These are phyloP conservation scores for Phytophthora cactorum DNA, from an alignment of 352 stramenopile genomes.

Conservation along the genomic window DNA sequence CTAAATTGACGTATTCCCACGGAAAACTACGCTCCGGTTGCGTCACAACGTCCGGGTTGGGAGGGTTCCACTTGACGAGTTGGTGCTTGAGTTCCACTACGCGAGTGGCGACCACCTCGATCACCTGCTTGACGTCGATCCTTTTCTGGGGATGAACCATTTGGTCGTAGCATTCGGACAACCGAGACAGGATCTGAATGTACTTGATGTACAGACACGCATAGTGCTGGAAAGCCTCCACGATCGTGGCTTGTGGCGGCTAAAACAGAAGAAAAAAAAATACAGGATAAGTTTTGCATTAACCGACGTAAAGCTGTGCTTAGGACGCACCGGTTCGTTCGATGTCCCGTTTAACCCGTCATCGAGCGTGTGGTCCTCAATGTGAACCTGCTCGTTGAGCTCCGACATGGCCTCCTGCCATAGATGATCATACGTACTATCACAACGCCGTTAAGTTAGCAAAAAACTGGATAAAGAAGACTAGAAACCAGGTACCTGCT, in stretches of 20 bases:
- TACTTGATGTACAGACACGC: constrained; percentile 96
- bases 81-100: constrained; percentile 91
- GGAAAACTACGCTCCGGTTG: constrained; percentile 88
- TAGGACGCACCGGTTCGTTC: constrained; percentile 44
- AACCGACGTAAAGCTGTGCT: background rate
- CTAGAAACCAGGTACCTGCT: constrained; percentile 34
- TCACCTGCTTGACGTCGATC: constrained; percentile 92
- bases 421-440: constrained; percentile 86
- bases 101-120: constrained; percentile 92
- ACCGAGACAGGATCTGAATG: constrained; percentile 90
- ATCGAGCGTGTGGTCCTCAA: constrained; percentile 82
- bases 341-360: constrained; percentile 40
- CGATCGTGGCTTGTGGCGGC: constrained; percentile 78
- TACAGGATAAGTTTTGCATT: background rate
- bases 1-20: constrained; percentile 95
- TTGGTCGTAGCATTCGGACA: constrained; percentile 93
- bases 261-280: constrained; percentile 9
- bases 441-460: background rate
- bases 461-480: background rate
- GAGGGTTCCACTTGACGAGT: constrained; percentile 95
- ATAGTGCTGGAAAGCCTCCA: constrained; percentile 94
- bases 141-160: constrained; percentile 96
- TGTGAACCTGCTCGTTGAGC: constrained; percentile 93
- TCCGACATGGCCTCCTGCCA: constrained; percentile 94
- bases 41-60: constrained; percentile 88